These are phyloP conservation scores for Spergularia marina DNA, from an alignment of 148 eudicot genomes.

Conservation along the genomic window DNA sequence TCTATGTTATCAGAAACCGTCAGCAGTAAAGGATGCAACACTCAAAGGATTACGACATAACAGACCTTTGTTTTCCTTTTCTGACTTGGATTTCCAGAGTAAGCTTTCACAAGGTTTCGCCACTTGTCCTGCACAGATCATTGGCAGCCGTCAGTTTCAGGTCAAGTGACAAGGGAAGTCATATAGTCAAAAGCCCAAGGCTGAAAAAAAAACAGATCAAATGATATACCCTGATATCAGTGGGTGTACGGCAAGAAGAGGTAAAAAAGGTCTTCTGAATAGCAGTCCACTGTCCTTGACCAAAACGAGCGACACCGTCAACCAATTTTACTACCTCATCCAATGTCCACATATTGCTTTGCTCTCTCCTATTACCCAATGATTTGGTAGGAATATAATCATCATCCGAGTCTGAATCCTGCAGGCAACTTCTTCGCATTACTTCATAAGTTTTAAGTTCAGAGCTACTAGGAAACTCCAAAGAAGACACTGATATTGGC, in stretches of 20 bases:
- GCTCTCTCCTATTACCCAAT: conserved; percentile 30
- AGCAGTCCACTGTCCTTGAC: conserved; percentile 66
- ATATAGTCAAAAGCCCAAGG: neutral
- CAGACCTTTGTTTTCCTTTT: conserved; percentile 37
- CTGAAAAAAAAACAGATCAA: neutral
- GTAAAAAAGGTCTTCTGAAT: conserved; percentile 44
- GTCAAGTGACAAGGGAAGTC: neutral
- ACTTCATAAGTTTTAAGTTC: neutral
- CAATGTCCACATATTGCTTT: conserved; percentile 50
- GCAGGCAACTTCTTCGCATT: conserved; percentile 16
- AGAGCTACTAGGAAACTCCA: neutral
- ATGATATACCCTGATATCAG: conserved; percentile 60
- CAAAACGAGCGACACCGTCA: conserved; percentile 60
- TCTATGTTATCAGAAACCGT: neutral
- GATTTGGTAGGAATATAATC: conserved; percentile 35
- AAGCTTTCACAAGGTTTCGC: conserved; percentile 68
- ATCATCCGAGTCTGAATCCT: conserved; percentile 38
- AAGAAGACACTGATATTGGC: neutral
- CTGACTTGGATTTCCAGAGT: conserved; percentile 30
- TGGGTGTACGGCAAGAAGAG: conserved; percentile 50
- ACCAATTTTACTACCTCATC: conserved; percentile 57
- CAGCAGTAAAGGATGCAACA: neutral
- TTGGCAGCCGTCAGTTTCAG: conserved; percentile 3
- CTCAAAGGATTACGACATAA: neutral
- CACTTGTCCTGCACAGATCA: conserved; percentile 63